These are phyloP conservation scores for Vitis hybrid DNA, from an alignment of 177 flowering plant species.

Conservation along the genomic window DNA sequence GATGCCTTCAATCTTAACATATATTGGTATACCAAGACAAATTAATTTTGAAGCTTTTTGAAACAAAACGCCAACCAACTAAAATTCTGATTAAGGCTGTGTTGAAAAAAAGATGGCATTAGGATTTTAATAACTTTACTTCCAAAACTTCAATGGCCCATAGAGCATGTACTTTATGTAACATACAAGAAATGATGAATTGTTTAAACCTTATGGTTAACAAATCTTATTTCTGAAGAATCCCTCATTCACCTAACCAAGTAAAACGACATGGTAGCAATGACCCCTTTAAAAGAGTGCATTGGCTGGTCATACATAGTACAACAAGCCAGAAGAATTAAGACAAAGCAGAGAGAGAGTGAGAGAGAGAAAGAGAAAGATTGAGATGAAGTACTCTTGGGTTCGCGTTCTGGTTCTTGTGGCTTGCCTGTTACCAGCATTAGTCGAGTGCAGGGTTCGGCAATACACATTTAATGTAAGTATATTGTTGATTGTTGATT, in stretches of 20 bases:
- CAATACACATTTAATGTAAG: conserved; percentile 73
- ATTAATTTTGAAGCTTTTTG: too few species aligned
- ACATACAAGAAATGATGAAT: conserved; percentile 37
- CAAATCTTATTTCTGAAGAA: conserved; percentile 40
- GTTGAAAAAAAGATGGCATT: background rate
- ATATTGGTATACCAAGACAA: too few species aligned
- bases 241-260: conserved; percentile 39
- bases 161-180: conserved; percentile 38
- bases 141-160: background rate
- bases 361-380: conserved; percentile 17
- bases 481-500: background rate
- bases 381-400: conserved; percentile 19
- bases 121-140: conserved; percentile 4
- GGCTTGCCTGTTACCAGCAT: conserved; percentile 35
- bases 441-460: conserved; percentile 61
- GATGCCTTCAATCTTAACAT: too few species aligned
- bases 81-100: background rate
- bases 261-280: conserved; percentile 59
- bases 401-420: conserved; percentile 31
- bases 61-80: too few species aligned
- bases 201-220: background rate
- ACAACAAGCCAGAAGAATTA: background rate
- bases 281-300: conserved; percentile 37
- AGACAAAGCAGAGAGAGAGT: conserved; percentile 1
- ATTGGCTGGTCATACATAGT: conserved; percentile 27